A percentile compares a stretch with the other conserved stretches of the same genome.
These are phyloP conservation scores for Penicillium arizonense DNA, from an alignment of 495 filamentous ascomycete species.

Conservation along the genomic window DNA sequence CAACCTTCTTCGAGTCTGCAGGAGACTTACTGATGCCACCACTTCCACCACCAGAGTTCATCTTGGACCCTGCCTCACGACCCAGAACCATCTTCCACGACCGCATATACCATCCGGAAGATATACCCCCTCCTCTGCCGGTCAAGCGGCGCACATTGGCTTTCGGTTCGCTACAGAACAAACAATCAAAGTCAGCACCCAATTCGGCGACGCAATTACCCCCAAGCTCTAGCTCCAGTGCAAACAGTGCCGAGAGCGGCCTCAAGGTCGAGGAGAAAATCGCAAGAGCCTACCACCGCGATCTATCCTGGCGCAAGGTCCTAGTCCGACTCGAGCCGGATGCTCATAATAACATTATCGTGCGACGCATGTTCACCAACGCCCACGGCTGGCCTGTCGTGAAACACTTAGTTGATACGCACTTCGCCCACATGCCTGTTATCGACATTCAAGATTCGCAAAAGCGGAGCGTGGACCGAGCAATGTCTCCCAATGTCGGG, in stretches of 20 bases:
- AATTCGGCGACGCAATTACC: conserved; percentile 9
- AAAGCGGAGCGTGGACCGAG: conserved; percentile 49
- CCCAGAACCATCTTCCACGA: conserved; percentile 95
- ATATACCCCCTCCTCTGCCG: conserved; percentile 80
- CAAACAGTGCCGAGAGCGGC: conserved; percentile 37
- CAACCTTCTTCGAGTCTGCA: conserved; percentile 91
- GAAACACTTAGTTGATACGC: conserved; percentile 88
- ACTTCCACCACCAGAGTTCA: conserved; percentile 73
- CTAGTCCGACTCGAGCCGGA: conserved; percentile 93
- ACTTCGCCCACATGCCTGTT: conserved; percentile 71
- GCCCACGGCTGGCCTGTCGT: conserved; percentile 97
- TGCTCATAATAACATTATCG: conserved; percentile 97
- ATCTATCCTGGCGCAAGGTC: conserved; percentile 92
- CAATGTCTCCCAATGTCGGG: conserved; percentile 38
- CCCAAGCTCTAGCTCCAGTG: conserved; percentile 7
- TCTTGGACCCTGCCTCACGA: conserved; percentile 79
- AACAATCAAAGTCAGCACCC: conserved; percentile 23
- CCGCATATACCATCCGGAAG: conserved; percentile 86
- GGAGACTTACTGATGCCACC: conserved; percentile 90
- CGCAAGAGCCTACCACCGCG: conserved; percentile 87
- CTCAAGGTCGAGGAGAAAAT: conserved; percentile 98
- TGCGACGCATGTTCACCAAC: conserved; percentile 93
- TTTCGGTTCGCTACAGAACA: conserved; percentile 41
- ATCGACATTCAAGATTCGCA: conserved; percentile 59
- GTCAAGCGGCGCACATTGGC: conserved; percentile 53